Base-by-base conservation (phyloP, 2,329 filamentous ascomycete species). In the Camillea tinctor region DNA sequence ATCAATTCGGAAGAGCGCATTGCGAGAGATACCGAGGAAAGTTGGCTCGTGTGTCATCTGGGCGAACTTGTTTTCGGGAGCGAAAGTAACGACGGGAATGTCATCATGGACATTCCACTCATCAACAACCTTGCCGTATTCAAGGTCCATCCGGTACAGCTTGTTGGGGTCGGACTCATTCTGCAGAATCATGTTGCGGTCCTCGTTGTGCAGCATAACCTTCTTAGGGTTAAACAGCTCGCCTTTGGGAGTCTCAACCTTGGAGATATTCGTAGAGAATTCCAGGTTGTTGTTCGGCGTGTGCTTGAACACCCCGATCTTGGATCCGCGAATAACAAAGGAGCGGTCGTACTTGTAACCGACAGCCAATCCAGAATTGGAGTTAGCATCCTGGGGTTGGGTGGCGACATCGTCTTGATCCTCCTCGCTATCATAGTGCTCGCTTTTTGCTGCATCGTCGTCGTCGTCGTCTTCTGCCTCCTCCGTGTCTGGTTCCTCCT, bases 41-140 rank as follows among this genome's bases (percentile, higher is more conserved):
- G 95, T 96, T 71, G 97, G 93, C 73, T 97, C 93, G 61, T 89
- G 88, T 0, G 93, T 97, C 90, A 96, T 97, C 79, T 99, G 95
- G 1, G 95, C 88, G 71, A 97, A 99, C 85, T 99, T 99, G 84
- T 89, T 97, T 75, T 97, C 93, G 0, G 95, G 95, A 0, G 92
- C 92, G 76, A 98, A 98, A 9, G 89, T 95, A 57, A 91, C 88
- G 62, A 98, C 91, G 0, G 92, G 89, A 58, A 99, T 97, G 73
- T 98, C 92, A 64, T 99, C 94, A 72, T 99, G 94, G 15, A 99
- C 85, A 69, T 97, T 97, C 95, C 95, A 99, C 76, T 99, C 95
- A 71, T 99, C 95, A 1, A 98, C 93, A 40, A 99, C 91, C 79
- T 97, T 98, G 67, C 95, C 95, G 68, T 96, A 96, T 75, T 99